These are phyloP conservation scores for Cyberlindnera mississippiensis DNA, from an alignment of 805 yeast species.

Conservation along the genomic window DNA sequence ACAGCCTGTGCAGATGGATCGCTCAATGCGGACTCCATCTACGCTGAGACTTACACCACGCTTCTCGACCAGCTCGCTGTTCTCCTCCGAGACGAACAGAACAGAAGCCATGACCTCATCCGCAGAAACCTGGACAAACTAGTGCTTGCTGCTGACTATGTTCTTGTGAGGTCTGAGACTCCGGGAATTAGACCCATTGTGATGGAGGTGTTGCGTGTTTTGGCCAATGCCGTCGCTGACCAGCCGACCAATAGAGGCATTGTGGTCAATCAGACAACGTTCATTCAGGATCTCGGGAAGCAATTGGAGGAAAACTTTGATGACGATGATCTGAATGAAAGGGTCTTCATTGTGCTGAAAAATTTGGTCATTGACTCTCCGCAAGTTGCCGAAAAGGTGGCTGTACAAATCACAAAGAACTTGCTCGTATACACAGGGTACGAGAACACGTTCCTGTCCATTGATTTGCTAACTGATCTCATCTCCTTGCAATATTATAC, in stretches of 20 bases:
- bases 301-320: constrained; percentile 20
- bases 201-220: constrained; percentile 22
- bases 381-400: constrained; percentile 10
- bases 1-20: constrained; percentile 12
- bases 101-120: constrained; percentile 16
- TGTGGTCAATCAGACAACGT: constrained; percentile 5
- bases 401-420: constrained; percentile 11
- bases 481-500: constrained; percentile 8
- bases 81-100: constrained; percentile 18
- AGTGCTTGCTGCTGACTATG: constrained; percentile 11
- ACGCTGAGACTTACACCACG: constrained; percentile 21
- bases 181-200: constrained; percentile 10
- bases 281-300: constrained; percentile 10
- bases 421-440: constrained; percentile 16
- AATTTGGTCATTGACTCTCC: constrained; percentile 21
- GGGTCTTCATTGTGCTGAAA: constrained; percentile 16
- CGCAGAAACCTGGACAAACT: constrained; percentile 16
- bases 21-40: constrained; percentile 12
- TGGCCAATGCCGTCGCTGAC: constrained; percentile 28
- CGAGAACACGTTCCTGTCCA: constrained; percentile 12
- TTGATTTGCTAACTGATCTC: constrained; percentile 20
- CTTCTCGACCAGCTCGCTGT: constrained; percentile 25
- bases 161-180: constrained; percentile 3
- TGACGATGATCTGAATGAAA: constrained; percentile 21
- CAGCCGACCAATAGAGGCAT: constrained; percentile 19